These are phyloP conservation scores for Diaporthe sp. DNA, from an alignment of 2,329 filamentous ascomycete genomes.

Conservation along the genomic window DNA sequence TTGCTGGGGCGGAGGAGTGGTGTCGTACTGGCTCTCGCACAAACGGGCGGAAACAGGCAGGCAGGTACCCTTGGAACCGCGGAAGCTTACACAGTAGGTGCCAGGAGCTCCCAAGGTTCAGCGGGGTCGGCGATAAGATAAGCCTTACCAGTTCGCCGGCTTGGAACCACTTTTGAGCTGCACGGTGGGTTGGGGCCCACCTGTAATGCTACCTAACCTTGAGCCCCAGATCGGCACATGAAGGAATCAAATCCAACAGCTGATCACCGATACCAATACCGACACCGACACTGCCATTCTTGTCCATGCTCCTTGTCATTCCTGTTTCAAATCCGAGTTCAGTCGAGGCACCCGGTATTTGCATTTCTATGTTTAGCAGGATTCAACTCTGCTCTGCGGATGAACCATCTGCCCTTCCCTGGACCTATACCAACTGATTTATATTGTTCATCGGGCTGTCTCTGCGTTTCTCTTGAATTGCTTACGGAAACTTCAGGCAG, in stretches of 20 bases:
- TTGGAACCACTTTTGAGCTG: background rate
- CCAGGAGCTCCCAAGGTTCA: constrained; percentile 23
- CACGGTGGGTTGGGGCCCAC: background rate
- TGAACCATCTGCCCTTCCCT: background rate
- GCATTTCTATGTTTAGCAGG: background rate
- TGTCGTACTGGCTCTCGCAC: background rate
- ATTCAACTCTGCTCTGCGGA: background rate
- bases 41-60: constrained; percentile 18
- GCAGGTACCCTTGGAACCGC: background rate
- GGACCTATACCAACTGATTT: background rate
- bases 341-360: too few relatives aligned
- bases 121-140: constrained; percentile 36
- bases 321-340: background rate
- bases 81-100: background rate
- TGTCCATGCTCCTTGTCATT: background rate
- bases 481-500: background rate
- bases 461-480: background rate
- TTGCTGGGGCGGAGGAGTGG: background rate
- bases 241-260: background rate
- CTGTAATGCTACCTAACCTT: background rate
- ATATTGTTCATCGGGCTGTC: background rate
- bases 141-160: constrained; percentile 2
- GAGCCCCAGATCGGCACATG: too few relatives aligned
- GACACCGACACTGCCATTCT: background rate
- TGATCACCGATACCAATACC: background rate